Percentiles rank a stretch among this genome's conserved stretches.
phyloP scores from a whole-genome alignment of 2,329 filamentous ascomycete genomes.

The Fusarium citri region DNA sequence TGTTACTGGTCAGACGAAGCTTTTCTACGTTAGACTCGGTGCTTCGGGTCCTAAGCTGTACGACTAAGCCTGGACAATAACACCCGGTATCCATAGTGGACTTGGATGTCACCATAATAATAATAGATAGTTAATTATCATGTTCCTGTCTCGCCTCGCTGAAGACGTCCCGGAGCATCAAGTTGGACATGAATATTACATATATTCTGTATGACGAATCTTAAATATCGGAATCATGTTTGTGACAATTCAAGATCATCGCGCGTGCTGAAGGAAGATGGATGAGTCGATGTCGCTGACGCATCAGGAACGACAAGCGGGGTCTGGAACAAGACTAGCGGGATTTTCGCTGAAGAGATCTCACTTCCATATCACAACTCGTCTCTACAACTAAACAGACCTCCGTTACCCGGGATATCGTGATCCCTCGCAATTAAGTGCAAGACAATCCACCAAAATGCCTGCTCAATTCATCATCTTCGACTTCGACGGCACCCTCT shows the following conservation, averaged over 20 bases:
- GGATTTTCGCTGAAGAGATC: neutral
- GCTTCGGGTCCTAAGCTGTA: constrained; percentile 25
- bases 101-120: too few species aligned
- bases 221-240: too few species aligned
- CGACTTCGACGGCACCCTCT: constrained; percentile 16
- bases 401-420: fast-evolving
- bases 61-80: neutral
- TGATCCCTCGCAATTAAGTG: fast-evolving
- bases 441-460: fast-evolving
- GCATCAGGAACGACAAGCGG: neutral
- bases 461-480: constrained; percentile 11
- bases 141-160: too few species aligned
- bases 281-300: neutral
- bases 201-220: too few species aligned
- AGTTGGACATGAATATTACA: too few species aligned
- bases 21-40: constrained; percentile 47
- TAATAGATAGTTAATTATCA: too few species aligned
- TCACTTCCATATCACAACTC: fast-evolving
- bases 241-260: too few species aligned
- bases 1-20: constrained; percentile 50
- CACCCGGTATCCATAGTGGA: too few species aligned
- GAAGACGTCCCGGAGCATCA: too few species aligned
- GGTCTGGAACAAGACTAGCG: neutral
- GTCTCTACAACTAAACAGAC: neutral
- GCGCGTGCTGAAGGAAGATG: too few species aligned